Percentiles rank a stretch among this genome's conserved stretches.
phyloP scores from a whole-genome alignment of 805 yeast species.

The Wickerhamiella qilinensis region DNA sequence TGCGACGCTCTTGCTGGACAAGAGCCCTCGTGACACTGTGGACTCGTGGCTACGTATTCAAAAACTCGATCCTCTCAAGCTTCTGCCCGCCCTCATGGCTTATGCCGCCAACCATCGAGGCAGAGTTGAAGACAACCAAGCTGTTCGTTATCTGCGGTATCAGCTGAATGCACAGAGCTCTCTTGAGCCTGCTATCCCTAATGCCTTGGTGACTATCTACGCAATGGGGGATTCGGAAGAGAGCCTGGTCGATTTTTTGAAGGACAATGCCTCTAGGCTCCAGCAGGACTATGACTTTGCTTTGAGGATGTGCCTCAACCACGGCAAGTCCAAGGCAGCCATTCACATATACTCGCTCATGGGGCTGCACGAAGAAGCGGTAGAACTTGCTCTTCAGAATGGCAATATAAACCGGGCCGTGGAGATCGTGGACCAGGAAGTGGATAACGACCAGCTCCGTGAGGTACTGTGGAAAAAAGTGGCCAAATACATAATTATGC shows the following conservation, averaged over 20 bases:
- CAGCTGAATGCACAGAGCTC: slow-evolving; percentile 29
- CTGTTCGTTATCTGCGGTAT: slow-evolving; percentile 44
- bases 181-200: slow-evolving; percentile 41
- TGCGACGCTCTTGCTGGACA: slow-evolving; percentile 51
- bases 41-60: slow-evolving; percentile 57
- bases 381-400: slow-evolving; percentile 50
- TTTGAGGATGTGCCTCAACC: slow-evolving; percentile 51
- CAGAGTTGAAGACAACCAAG: slow-evolving; percentile 38
- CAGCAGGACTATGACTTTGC: slow-evolving; percentile 50
- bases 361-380: slow-evolving; percentile 64
- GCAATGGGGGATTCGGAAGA: slow-evolving; percentile 34
- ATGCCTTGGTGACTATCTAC: slow-evolving; percentile 52
- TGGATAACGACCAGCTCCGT: slow-evolving; percentile 34
- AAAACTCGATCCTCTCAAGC: slow-evolving; percentile 39
- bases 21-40: slow-evolving; percentile 53
- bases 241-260: slow-evolving; percentile 35
- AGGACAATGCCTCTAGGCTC: slow-evolving; percentile 19
- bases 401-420: slow-evolving; percentile 40
- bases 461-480: slow-evolving; percentile 64
- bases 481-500: slow-evolving; percentile 26
- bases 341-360: slow-evolving; percentile 55
- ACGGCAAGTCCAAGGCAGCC: slow-evolving; percentile 45
- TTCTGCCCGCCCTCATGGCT: slow-evolving; percentile 61
- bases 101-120: slow-evolving; percentile 33
- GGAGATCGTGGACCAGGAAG: slow-evolving; percentile 39